phyloP scores from a whole-genome alignment of 176 grass and related monocot species.

The Paspalum vaginatum region DNA sequence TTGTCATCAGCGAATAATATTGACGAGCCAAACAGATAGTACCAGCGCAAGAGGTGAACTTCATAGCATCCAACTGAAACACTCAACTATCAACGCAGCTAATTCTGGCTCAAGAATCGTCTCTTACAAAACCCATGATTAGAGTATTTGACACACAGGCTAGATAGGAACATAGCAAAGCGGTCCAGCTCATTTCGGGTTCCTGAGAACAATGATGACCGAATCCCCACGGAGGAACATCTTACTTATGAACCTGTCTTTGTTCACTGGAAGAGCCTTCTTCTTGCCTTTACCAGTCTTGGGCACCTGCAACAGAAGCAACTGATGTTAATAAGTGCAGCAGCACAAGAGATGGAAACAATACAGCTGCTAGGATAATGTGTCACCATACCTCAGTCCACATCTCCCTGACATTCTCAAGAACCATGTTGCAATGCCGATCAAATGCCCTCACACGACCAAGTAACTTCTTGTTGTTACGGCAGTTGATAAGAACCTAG shows the following conservation, averaged over 20 bases:
- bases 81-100: constrained; percentile 9
- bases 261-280: constrained; percentile 92
- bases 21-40: constrained; percentile 10
- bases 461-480: constrained; percentile 96
- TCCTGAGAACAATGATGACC: constrained; percentile 89
- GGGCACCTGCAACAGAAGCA: constrained; percentile 53
- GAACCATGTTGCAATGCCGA: constrained; percentile 96
- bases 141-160: neutral
- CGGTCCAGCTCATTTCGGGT: constrained; percentile 58
- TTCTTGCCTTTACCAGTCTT: constrained; percentile 98
- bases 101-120: neutral
- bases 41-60: constrained; percentile 3
- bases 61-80: constrained; percentile 31
- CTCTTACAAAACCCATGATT: constrained; percentile 3
- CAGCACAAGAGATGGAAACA: neutral
- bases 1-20: constrained; percentile 3
- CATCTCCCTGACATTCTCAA: constrained; percentile 96
- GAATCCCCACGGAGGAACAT: constrained; percentile 94
- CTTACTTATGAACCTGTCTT: constrained; percentile 97
- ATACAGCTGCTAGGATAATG: neutral
- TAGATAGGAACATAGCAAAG: constrained; percentile 10
- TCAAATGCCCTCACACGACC: constrained; percentile 96
- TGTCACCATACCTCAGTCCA: constrained; percentile 75
- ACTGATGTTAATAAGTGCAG: neutral
- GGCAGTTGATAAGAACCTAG: constrained; percentile 90